Base-by-base conservation (phyloP, 2,329 filamentous ascomycete species). In the Chaetomium sp. region DNA sequence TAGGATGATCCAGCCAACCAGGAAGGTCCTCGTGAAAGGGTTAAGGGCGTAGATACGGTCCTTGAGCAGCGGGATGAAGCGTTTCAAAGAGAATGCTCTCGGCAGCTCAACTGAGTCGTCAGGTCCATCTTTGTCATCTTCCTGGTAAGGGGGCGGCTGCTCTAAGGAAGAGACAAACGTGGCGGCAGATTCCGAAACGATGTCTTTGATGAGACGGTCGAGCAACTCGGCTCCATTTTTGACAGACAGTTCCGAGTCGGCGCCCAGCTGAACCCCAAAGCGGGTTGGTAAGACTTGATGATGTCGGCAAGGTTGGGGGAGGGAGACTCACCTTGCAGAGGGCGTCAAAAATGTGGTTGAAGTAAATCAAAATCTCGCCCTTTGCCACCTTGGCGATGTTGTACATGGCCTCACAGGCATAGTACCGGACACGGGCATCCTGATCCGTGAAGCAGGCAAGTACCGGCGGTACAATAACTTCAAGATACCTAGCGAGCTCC, bases 301-400 rank as follows among this genome's bases (percentile, higher is more conserved):
- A 54, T 19, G 45, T 45, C 29, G 62, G 56, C 5, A 8, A 42
- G 57, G 21, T 10, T 35, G 25, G 38, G 19, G 19, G 35, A 65
- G 53, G 12, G 60, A 59, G 35, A 70, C 79, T 68, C 80, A 96
- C 93, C 85, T 97, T 98, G 81, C 93, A 97, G 62, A 99, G 82
- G 25, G 95, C 93, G 80, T 99, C 95, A 74, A 99, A 99, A 68
- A 99, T 95, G 73, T 96, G 91, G 78, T 99, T 99, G 79, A 99
- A 99, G 81, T 97, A 99, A 49, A 96, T 86, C 69, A 99, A 79
- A 23, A 99, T 95, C 78, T 99, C 95, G 45, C 96, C 95, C 79
- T 99, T 99, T 66, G 94, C 95, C 56, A 99, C 95, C 80, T 99
- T 99, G 74, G 95, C 93, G 75, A 99, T 99, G 78, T 99, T 99